Evolutionary conservation across 2,329 filamentous ascomycete genomes (phyloP).

Genomic region (Neonectria ditissima): DNA sequence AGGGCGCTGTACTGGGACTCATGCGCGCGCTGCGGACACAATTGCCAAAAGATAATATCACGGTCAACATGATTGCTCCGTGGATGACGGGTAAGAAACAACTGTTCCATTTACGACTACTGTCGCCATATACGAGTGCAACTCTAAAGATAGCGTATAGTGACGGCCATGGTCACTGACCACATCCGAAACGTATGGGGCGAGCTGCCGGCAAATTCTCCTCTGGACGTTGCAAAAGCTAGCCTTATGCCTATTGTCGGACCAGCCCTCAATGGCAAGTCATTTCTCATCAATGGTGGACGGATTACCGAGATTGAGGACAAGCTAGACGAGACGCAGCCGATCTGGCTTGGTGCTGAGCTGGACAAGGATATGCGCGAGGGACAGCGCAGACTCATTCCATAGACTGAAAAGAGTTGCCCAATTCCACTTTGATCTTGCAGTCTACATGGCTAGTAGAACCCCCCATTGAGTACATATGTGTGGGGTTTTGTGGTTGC

Average conservation of each 20-base stretch:
- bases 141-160: background rate
- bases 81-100: constrained; percentile 24
- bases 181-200: constrained; percentile 14
- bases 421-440: background rate
- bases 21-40: constrained; percentile 18
- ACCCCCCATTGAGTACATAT: too few species aligned
- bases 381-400: constrained; percentile 17
- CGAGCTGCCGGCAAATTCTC: constrained; percentile 13
- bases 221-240: constrained; percentile 17
- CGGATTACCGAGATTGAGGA: constrained; percentile 21
- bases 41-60: constrained; percentile 12
- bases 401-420: background rate
- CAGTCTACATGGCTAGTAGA: background rate
- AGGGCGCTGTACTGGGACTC: constrained; percentile 21
- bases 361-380: constrained; percentile 17
- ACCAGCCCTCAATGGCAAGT: constrained; percentile 18
- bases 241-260: constrained; percentile 6
- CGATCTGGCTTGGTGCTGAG: constrained; percentile 11
- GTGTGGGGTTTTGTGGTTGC: background rate
- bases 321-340: constrained; percentile 16
- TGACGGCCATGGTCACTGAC: constrained; percentile 18
- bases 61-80: constrained; percentile 23
- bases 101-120: background rate
- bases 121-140: too few species aligned
- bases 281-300: constrained; percentile 19